phyloP scores from a whole-genome alignment of 75 land plant genomes.

The Isoetes taiwanensis region DNA sequence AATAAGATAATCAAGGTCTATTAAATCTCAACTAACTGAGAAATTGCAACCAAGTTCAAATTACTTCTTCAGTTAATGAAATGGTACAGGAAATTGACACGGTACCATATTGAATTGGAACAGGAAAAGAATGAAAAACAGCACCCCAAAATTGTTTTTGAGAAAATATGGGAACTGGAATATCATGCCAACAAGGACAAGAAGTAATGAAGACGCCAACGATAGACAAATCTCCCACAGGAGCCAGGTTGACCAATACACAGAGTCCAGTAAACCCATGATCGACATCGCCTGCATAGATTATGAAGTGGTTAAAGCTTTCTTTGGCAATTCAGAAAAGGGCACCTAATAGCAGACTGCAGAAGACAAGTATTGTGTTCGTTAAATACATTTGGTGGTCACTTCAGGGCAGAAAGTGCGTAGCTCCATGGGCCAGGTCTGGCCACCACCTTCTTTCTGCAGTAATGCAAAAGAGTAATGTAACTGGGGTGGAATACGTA shows the following conservation, averaged over 20 bases:
- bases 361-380: no score
- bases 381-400: no score
- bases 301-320: no score
- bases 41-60: no score
- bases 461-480: no score
- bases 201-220: conserved; percentile 53
- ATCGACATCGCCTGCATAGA: conserved; percentile 91
- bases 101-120: conserved; percentile 89
- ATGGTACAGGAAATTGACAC: neutral
- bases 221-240: conserved; percentile 59
- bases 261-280: conserved; percentile 94
- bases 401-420: no score
- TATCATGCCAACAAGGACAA: conserved; percentile 91
- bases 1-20: neutral
- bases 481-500: no score
- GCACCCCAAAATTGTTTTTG: conserved; percentile 58
- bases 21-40: no score
- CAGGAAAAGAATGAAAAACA: conserved; percentile 81
- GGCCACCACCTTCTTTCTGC: no score
- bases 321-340: no score
- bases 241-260: conserved; percentile 90
- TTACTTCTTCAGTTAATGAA: neutral
- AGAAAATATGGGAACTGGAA: conserved; percentile 86
- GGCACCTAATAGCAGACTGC: no score
- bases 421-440: no score